phyloP scores from a whole-genome alignment of 2,329 filamentous ascomycete species.

The Pseudocercospora fuligena region DNA sequence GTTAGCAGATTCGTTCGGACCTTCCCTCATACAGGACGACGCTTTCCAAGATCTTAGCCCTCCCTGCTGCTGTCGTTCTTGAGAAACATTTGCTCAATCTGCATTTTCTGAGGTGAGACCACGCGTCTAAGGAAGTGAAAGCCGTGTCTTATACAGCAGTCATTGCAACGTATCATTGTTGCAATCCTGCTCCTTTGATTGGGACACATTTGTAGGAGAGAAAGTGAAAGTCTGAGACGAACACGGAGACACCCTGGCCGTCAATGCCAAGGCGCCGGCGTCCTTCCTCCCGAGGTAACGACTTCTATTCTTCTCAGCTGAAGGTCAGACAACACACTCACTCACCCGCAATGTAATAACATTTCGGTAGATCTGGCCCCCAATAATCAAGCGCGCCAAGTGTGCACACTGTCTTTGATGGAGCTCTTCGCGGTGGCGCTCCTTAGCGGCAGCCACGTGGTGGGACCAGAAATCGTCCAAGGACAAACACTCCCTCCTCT shows the following conservation, averaged over 20 bases:
- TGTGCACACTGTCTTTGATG: not conserved
- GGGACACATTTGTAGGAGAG: no score
- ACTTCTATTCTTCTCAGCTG: constrained; percentile 15
- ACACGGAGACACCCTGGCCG: not conserved
- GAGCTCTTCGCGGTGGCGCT: constrained; percentile 4
- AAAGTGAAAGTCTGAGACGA: not conserved
- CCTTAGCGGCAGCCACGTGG: not conserved
- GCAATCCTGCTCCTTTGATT: not conserved
- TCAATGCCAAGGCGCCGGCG: not conserved
- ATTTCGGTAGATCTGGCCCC: not conserved
- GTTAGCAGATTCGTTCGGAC: not conserved
- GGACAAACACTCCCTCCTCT: not conserved
- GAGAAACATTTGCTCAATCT: not conserved
- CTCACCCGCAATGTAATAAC: not conserved
- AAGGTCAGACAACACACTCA: not conserved
- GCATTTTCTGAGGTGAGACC: not conserved
- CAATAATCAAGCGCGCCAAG: not conserved
- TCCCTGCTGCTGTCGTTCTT: not conserved
- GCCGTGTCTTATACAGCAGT: not conserved
- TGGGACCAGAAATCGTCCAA: not conserved
- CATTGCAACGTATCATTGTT: not conserved
- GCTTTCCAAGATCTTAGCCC: not conserved
- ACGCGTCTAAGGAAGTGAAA: not conserved
- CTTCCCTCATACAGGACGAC: not conserved
- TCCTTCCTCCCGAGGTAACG: not conserved